Evolutionary conservation across 768 basidiomycete genomes (phyloP).

Genomic region (Suillus luteus): DNA sequence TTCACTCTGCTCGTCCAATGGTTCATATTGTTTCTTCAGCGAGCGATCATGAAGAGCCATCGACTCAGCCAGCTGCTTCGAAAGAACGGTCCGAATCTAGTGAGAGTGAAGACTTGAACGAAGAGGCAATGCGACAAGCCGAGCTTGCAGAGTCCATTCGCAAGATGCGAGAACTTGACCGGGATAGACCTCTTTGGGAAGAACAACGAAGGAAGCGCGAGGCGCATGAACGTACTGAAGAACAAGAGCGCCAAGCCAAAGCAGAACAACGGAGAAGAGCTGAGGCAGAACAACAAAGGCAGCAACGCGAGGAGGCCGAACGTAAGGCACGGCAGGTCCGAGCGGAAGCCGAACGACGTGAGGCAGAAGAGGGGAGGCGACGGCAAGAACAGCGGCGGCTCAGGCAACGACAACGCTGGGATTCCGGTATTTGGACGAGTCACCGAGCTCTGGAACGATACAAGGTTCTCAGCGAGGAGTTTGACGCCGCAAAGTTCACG

Average conservation of each 20-base stretch:
- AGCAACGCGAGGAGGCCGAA: constrained; percentile 29
- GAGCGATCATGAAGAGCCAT: background rate
- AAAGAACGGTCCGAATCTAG: constrained; percentile 3
- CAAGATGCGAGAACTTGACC: constrained; percentile 68
- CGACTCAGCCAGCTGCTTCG: constrained; percentile 10
- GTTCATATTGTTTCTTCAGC: constrained; percentile 1
- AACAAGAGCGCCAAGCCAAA: constrained; percentile 40
- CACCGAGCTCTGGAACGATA: constrained; percentile 74
- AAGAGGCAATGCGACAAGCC: constrained; percentile 41
- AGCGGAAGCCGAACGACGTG: constrained; percentile 33
- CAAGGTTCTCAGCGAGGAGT: constrained; percentile 56
- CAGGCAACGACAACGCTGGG: constrained; percentile 56
- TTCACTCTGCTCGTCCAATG: background rate
- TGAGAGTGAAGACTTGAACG: constrained; percentile 22
- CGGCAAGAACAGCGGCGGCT: constrained; percentile 44
- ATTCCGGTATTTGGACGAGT: constrained; percentile 61
- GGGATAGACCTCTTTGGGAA: constrained; percentile 64
- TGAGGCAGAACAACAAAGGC: constrained; percentile 29
- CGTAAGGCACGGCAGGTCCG: constrained; percentile 24
- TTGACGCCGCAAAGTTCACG: constrained; percentile 63
- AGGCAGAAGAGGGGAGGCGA: constrained; percentile 37
- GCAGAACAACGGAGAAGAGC: constrained; percentile 36
- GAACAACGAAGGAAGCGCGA: constrained; percentile 49
- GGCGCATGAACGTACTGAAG: constrained; percentile 44
- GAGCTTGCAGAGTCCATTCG: constrained; percentile 64